These are phyloP conservation scores for Lipomyces mesembrius DNA, from an alignment of 805 yeast species.

Conservation along the genomic window DNA sequence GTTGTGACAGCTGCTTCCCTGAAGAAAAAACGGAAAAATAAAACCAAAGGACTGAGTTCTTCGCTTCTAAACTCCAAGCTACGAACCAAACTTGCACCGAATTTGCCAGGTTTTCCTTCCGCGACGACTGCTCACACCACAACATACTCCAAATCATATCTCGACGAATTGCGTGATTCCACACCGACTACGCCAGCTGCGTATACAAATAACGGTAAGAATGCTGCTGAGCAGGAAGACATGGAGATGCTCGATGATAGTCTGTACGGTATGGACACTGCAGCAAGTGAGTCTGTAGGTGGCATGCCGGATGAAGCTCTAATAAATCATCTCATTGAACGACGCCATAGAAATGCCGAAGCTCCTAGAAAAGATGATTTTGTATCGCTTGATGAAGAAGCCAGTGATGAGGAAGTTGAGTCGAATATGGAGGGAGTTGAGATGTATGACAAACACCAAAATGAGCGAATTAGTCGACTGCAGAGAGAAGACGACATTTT, in stretches of 20 bases:
- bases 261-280: conserved; percentile 21
- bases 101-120: conserved; percentile 4
- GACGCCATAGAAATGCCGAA: conserved; percentile 20
- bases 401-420: conserved; percentile 7
- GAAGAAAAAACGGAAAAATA: conserved; percentile 19
- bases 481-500: conserved; percentile 28
- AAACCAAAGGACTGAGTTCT: conserved; percentile 9
- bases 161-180: conserved; percentile 30
- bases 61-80: conserved; percentile 16
- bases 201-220: conserved; percentile 9
- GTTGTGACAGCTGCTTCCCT: conserved; percentile 28
- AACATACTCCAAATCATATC: conserved; percentile 25
- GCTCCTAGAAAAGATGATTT: conserved; percentile 18
- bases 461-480: conserved; percentile 11
- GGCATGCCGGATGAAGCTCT: conserved; percentile 36
- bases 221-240: background rate
- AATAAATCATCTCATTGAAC: conserved; percentile 30
- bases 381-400: conserved; percentile 30
- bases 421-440: conserved; percentile 21
- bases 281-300: conserved; percentile 20
- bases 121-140: background rate
- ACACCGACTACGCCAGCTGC: conserved; percentile 31
- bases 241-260: conserved; percentile 10
- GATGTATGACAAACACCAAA: background rate
- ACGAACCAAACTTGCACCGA: conserved; percentile 29